Conservation (phyloP, 106 monocot species). For the Dendrobium huoshanense region DNA sequence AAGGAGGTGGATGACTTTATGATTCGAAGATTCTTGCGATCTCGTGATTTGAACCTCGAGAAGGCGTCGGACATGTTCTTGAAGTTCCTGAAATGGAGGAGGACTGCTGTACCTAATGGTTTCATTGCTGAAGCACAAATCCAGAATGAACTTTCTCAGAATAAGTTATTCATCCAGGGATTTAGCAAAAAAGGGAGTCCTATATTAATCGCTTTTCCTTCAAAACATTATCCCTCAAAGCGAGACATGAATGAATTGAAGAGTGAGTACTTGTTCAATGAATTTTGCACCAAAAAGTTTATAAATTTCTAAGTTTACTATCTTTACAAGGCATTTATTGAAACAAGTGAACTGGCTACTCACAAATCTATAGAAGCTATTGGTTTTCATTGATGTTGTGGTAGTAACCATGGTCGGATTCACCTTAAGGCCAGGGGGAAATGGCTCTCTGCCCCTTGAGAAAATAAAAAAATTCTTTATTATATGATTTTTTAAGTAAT, state of each 20-base stretch:
- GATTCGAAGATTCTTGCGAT: conserved; percentile 68
- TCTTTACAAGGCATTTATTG: neutral
- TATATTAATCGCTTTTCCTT: conserved; percentile 35
- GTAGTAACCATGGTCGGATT: no score
- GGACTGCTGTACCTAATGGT: conserved; percentile 36
- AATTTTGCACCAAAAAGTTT: neutral
- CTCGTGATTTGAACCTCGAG: conserved; percentile 46
- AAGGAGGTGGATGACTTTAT: conserved; percentile 30
- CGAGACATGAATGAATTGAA: conserved; percentile 50
- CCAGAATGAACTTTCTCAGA: conserved; percentile 44
- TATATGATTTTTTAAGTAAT: no score
- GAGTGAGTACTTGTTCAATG: conserved; percentile 21
- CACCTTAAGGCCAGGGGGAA: no score
- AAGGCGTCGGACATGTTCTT: conserved; percentile 47
- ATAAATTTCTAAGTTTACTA: neutral
- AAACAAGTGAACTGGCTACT: no score
- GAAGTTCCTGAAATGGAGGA: conserved; percentile 58
- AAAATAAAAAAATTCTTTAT: no score
- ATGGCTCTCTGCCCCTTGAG: no score
- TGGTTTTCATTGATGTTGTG: no score
- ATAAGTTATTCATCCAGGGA: conserved; percentile 58
- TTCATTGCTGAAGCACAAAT: conserved; percentile 53
- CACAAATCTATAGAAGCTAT: no score
- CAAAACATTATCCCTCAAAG: conserved; percentile 38
- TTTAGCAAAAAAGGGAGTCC: conserved; percentile 47